phyloP scores from a whole-genome alignment of 441 rosid genomes.

The Eutrema salsugineum region DNA sequence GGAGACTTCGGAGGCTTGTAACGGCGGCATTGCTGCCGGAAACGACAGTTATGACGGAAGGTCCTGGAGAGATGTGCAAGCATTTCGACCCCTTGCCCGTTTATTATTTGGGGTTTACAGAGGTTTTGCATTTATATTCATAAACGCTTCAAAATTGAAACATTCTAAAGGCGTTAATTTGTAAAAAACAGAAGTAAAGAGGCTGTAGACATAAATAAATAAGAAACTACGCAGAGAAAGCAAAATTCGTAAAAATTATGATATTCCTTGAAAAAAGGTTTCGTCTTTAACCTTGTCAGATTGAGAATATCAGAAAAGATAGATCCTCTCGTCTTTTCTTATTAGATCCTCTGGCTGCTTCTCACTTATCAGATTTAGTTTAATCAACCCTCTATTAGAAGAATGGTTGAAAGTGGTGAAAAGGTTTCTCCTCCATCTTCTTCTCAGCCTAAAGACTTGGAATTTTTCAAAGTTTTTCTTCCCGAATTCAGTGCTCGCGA shows the following conservation, averaged over 20 bases:
- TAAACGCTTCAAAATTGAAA: neutral
- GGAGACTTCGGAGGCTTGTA: slow-evolving; percentile 43
- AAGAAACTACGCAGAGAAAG: neutral
- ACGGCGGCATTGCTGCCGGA: slow-evolving; percentile 35
- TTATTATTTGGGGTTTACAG: neutral
- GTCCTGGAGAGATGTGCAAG: slow-evolving; percentile 38
- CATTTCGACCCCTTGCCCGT: neutral
- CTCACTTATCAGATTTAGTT: too few species aligned
- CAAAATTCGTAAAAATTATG: neutral
- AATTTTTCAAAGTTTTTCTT: slow-evolving; percentile 32
- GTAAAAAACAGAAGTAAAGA: neutral
- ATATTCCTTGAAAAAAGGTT: neutral
- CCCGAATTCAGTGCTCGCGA: slow-evolving; percentile 23
- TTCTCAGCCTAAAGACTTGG: neutral
- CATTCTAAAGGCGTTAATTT: neutral
- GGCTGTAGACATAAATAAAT: neutral
- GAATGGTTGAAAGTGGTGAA: slow-evolving; percentile 15
- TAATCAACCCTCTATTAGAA: neutral
- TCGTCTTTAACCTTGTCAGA: neutral
- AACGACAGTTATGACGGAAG: slow-evolving; percentile 20
- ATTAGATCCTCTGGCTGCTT: neutral
- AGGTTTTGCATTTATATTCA: neutral
- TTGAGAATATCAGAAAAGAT: neutral
- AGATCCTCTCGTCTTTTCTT: slow-evolving; percentile 9
- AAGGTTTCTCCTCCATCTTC: neutral